Evolutionary conservation across 2,329 filamentous ascomycete genomes (phyloP).

Genomic region (Celoporthe dispersa): DNA sequence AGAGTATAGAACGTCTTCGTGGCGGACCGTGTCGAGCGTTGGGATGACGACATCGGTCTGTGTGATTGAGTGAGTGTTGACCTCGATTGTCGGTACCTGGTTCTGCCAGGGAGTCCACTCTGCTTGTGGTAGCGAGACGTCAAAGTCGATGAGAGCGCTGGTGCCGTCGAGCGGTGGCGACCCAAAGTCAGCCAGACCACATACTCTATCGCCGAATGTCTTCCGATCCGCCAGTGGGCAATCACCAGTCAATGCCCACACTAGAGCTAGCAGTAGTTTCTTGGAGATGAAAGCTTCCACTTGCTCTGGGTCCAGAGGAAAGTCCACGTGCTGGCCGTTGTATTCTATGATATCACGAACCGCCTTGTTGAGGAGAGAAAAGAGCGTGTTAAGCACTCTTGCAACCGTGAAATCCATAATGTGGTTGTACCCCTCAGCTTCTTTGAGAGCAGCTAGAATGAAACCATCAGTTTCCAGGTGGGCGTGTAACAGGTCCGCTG

Average conservation of each 20-base stretch:
- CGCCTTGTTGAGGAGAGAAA: constrained; percentile 93
- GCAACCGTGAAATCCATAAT: constrained; percentile 98
- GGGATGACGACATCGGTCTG: constrained; percentile 99
- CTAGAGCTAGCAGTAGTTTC: constrained; percentile 88
- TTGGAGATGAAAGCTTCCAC: constrained; percentile 89
- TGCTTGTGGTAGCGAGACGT: constrained; percentile 82
- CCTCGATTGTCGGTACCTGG: constrained; percentile 90
- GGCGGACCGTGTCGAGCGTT: constrained; percentile 93
- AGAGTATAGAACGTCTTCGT: constrained; percentile 99
- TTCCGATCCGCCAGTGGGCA: constrained; percentile 89
- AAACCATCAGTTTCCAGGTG: constrained; percentile 81
- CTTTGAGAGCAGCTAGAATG: constrained; percentile 74
- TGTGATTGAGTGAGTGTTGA: constrained; percentile 97
- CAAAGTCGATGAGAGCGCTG: constrained; percentile 92
- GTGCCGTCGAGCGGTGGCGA: constrained; percentile 77
- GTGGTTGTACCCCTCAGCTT: constrained; percentile 81
- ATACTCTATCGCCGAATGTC: constrained; percentile 82
- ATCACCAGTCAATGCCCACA: constrained; percentile 96
- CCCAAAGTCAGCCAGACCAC: constrained; percentile 82
- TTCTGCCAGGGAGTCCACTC: constrained; percentile 95
- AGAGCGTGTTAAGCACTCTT: constrained; percentile 87
- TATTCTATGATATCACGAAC: constrained; percentile 94
- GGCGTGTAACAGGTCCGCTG: constrained; percentile 77
- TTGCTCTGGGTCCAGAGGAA: constrained; percentile 87
- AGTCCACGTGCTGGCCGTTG: constrained; percentile 92